Evolutionary conservation across 2,329 filamentous ascomycete species (phyloP), one percentile per base, ranked within the genome.

Genomic region (Pseudogymnoascus sp.): DNA sequence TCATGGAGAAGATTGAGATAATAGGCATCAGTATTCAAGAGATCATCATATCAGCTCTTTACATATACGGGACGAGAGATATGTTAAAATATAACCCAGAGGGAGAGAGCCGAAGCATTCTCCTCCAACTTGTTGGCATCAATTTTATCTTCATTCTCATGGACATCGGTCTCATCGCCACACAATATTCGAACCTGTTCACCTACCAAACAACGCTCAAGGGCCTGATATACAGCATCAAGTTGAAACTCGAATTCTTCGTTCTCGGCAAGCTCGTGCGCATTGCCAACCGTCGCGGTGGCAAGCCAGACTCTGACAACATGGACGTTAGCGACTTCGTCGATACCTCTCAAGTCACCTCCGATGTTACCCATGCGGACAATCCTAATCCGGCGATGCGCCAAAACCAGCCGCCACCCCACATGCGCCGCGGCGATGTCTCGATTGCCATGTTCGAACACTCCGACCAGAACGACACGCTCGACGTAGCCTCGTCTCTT

Each of bases 161-260:
- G 66, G 79, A 82, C 67, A 23, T 79, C 65, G 51, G 74, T 63
- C 68, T 80, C 68, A 62, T 77, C 26, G 68, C 66, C 4, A 63
- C 75, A 42, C 73, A 77, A 57, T 77, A 74, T 64, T 71, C 74
- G 8, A 71, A 72, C 63, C 64, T 72, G 8, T 77, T 74, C 61
- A 70, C 72, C 0, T 69, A 76, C 18, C 75, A 77, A 67, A 76
- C 73, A 21, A 73, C 73, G 1, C 69, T 74, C 26, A 77, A 77
- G 67, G 73, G 71, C 2, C 73, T 75, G 29, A 71, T 77, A 5
- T 78, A 78, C 67, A 73, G 70, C 47, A 69, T 78, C 65, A 78
- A 78, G 64, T 72, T 81, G 40, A 80, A 80, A 65, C 72, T 81
- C 23, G 79, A 81, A 70, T 80, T 81, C 65, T 75, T 76, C 4